Percentiles rank a stretch among this genome's conserved stretches.
These are phyloP conservation scores for Leishmania gerbilli DNA, from an alignment of 208 protist species.

Conservation along the genomic window DNA sequence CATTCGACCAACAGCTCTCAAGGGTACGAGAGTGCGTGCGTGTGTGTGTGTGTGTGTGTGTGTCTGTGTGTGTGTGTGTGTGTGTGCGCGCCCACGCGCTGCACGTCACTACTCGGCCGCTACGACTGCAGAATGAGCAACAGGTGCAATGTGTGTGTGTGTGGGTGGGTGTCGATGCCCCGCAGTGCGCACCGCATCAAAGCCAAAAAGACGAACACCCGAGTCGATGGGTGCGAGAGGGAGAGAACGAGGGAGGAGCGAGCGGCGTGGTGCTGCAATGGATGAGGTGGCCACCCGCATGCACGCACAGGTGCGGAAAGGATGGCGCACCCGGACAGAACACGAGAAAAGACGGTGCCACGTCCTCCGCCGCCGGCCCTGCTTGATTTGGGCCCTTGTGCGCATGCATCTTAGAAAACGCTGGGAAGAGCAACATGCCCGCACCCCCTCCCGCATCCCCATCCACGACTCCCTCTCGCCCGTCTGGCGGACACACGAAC, in stretches of 20 bases:
- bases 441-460: background rate
- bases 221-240: background rate
- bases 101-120: background rate
- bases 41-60: background rate
- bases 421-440: background rate
- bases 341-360: background rate
- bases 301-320: background rate
- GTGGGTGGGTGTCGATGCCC: background rate
- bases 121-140: background rate
- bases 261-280: background rate
- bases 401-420: background rate
- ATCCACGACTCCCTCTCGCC: background rate
- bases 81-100: too few species aligned
- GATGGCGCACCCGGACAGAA: background rate
- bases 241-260: background rate
- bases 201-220: background rate
- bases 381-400: background rate
- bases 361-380: background rate
- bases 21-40: background rate
- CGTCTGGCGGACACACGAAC: background rate
- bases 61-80: background rate
- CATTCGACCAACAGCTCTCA: conserved; percentile 7
- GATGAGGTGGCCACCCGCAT: background rate
- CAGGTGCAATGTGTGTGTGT: background rate
- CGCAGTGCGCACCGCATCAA: background rate